Conservation (phyloP, 2,329 filamentous ascomycete species). For the Aureobasidium mangrovei region DNA sequence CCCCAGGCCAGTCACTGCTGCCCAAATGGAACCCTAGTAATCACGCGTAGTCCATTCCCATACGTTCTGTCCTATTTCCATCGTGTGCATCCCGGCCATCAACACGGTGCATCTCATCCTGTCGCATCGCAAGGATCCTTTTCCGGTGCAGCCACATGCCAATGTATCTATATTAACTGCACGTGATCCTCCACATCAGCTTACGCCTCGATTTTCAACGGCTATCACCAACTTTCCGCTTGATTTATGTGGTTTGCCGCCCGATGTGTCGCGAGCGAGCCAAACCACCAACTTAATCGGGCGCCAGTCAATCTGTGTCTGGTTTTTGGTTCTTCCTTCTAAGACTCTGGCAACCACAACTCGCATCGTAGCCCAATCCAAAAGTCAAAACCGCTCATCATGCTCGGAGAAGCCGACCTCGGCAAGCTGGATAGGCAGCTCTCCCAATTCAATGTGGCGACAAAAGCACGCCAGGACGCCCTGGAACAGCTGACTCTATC, state of each 20-base stretch:
- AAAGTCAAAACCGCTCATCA: not conserved
- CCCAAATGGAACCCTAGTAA: too few species aligned
- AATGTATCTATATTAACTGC: not conserved
- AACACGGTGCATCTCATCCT: too few species aligned
- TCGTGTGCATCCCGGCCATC: too few species aligned
- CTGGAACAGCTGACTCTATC: conserved; percentile 29
- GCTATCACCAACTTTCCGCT: not conserved
- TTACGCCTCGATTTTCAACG: not conserved
- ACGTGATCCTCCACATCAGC: not conserved
- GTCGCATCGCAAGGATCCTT: too few species aligned
- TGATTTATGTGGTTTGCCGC: not conserved
- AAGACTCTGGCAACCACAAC: not conserved
- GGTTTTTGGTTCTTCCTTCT: not conserved
- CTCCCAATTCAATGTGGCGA: conserved; percentile 18
- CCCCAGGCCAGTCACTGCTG: too few species aligned
- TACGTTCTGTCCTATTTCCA: too few species aligned
- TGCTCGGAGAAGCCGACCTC: conserved; percentile 17
- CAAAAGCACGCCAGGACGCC: conserved; percentile 19
- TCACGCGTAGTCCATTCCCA: too few species aligned
- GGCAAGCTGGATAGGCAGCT: conserved; percentile 18
- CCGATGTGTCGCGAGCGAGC: too few species aligned
- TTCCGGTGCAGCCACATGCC: too few species aligned
- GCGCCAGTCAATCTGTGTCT: not conserved
- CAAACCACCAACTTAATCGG: too few species aligned
- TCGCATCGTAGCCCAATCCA: not conserved